Evolutionary conservation across 345 rosid genomes (phyloP).

Genomic region (Corchorus capsularis): DNA sequence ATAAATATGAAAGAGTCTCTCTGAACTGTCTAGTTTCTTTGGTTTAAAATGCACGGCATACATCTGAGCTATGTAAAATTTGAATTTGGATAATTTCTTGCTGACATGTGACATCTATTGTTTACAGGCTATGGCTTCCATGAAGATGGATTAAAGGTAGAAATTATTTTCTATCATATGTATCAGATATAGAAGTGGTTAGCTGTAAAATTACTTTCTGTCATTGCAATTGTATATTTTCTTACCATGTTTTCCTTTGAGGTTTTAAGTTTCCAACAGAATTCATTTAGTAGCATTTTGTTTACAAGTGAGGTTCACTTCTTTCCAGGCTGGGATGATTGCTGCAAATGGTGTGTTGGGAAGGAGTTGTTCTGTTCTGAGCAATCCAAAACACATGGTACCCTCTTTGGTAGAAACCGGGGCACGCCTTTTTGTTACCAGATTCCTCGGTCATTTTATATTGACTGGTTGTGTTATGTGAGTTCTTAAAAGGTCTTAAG

Average conservation of each 20-base stretch:
- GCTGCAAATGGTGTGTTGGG: conserved; percentile 75
- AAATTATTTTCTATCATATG: not conserved
- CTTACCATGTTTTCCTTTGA: not conserved
- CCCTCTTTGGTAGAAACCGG: conserved; percentile 73
- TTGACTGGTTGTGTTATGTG: conserved; percentile 70
- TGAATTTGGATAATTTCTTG: not conserved
- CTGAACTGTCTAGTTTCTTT: not conserved
- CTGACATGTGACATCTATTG: not conserved
- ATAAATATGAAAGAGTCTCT: conserved; percentile 1
- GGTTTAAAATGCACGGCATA: not conserved
- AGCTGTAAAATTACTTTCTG: not conserved
- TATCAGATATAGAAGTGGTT: not conserved
- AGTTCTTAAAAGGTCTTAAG: conserved; percentile 35
- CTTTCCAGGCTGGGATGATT: conserved; percentile 67
- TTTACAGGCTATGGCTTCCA: conserved; percentile 94
- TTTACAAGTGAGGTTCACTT: conserved; percentile 1
- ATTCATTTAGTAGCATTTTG: not conserved
- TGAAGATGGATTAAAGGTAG: conserved; percentile 91
- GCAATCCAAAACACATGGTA: conserved; percentile 79
- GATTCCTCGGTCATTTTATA: conserved; percentile 70
- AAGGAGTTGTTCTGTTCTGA: conserved; percentile 40
- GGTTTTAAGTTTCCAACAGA: not conserved
- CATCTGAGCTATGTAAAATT: not conserved
- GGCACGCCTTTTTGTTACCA: conserved; percentile 71
- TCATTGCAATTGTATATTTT: not conserved